Evolutionary conservation across 2,329 filamentous ascomycete genomes (phyloP), one percentile per base, ranked within the genome.

Genomic region (Sordariomycetes sp.): DNA sequence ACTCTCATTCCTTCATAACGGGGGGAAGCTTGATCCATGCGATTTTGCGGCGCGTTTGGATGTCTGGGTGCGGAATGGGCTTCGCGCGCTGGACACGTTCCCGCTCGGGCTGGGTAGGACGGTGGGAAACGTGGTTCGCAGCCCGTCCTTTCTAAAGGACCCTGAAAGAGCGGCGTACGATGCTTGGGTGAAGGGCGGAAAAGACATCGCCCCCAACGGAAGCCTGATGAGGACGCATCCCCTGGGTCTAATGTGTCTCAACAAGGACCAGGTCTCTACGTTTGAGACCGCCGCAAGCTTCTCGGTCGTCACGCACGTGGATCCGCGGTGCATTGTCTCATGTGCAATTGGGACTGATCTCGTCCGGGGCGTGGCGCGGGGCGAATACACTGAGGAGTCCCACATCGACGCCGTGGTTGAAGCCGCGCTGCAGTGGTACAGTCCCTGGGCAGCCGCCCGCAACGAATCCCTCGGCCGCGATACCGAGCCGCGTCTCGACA

Each of bases 161-260:
- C 77, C 79, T 0, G 66, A 70, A 18, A 67, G 58, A 0, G 70
- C 67, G 5, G 76, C 79, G 1, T 67, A 71, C 2, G 63, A 66
- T 12, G 65, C 68, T 18, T 81, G 78, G 78, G 64, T 70, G 18
- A 69, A 69, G 3, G 66, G 68, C 1, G 68, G 67, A 0, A 70
- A 70, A 53, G 64, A 71, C 3, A 68, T 70, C 3, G 79, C 79
- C 0, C 75, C 79, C 0, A 81, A 81, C 57, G 79, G 79, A 1
- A 78, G 75, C 51, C 62, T 81, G 14, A 81, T 81, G 79, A 65
- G 79, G 10, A 80, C 77, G 10, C 77, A 80, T 58, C 75, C 76
- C 0, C 65, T 80, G 16, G 79, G 77, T 0, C 62, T 80, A 6
- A 74, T 80, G 59, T 76, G 75, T 51, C 58, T 79, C 11, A 64